Percentiles rank a stretch among this genome's conserved stretches.
Conservation (phyloP, 371 early-diverging fungal genomes). For the Mortierella sp. region DNA sequence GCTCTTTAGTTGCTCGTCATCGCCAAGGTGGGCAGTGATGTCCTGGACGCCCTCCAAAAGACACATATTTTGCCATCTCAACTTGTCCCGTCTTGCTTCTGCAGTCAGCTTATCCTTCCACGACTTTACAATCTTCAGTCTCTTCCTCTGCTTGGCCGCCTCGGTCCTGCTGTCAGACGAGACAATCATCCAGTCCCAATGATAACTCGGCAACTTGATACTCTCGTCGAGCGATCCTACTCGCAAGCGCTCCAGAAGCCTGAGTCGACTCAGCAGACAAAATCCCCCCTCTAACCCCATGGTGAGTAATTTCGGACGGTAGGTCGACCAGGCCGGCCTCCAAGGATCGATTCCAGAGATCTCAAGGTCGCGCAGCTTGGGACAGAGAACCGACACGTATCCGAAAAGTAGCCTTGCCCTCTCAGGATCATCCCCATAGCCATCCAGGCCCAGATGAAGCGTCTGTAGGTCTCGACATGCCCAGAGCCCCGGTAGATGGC, state of each 20-base stretch:
- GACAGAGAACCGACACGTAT: background rate
- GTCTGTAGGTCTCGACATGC: background rate
- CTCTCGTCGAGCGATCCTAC: background rate
- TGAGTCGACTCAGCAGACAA: constrained; percentile 6
- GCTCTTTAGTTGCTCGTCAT: background rate
- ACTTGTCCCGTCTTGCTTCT: background rate
- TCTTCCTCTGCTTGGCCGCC: background rate
- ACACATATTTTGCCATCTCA: background rate
- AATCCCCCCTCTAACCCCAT: background rate
- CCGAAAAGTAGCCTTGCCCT: background rate
- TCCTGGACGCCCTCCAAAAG: background rate
- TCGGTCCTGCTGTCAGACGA: background rate
- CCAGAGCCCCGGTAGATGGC: background rate
- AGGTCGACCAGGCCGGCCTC: background rate
- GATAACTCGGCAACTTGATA: background rate
- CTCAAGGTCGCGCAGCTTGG: constrained; percentile 1
- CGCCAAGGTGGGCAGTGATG: background rate
- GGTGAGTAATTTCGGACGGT: too few species aligned
- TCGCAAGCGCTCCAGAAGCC: background rate
- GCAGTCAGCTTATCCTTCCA: background rate
- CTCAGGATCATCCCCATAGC: background rate
- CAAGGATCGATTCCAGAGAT: background rate
- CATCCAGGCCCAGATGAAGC: background rate
- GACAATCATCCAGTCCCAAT: constrained; percentile 1
- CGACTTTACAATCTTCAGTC: background rate